phyloP scores from a whole-genome alignment of 768 basidiomycete genomes.

The Multifurca ochricompacta region DNA sequence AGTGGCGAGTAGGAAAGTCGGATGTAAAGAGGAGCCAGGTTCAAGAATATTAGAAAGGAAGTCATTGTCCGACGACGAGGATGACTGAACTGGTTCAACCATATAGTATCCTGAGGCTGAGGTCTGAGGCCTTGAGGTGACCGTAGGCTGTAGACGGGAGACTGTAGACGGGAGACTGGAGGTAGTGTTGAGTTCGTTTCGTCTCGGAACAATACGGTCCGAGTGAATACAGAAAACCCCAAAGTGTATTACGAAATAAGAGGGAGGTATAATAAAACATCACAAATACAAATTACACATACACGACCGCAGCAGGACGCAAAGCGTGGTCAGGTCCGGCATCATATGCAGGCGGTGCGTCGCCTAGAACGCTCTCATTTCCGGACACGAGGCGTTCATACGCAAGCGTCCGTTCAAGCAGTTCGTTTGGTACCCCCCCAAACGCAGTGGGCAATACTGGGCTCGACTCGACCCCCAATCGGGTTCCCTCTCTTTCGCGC shows the following conservation, averaged over 20 bases:
- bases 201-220: too few species aligned
- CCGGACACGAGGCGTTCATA: slow-evolving; percentile 82
- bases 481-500: not conserved
- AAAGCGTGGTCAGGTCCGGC: slow-evolving; percentile 4
- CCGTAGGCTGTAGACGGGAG: too few species aligned
- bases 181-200: too few species aligned
- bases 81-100: not conserved
- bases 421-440: slow-evolving; percentile 28
- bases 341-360: slow-evolving; percentile 76
- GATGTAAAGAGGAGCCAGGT: slow-evolving; percentile 72
- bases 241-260: not conserved
- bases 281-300: slow-evolving; percentile 5
- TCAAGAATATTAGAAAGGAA: slow-evolving; percentile 54
- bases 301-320: not conserved
- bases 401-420: slow-evolving; percentile 33
- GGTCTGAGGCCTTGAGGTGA: not conserved
- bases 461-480: not conserved
- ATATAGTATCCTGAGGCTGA: not conserved
- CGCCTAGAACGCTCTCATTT: slow-evolving; percentile 72
- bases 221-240: not conserved
- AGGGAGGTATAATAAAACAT: too few species aligned
- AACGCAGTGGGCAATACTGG: not conserved
- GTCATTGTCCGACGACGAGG: not conserved
- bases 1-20: slow-evolving; percentile 54
- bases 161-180: too few species aligned